These are phyloP conservation scores for Podaxis sp. DNA, from an alignment of 768 basidiomycete species.

Conservation along the genomic window DNA sequence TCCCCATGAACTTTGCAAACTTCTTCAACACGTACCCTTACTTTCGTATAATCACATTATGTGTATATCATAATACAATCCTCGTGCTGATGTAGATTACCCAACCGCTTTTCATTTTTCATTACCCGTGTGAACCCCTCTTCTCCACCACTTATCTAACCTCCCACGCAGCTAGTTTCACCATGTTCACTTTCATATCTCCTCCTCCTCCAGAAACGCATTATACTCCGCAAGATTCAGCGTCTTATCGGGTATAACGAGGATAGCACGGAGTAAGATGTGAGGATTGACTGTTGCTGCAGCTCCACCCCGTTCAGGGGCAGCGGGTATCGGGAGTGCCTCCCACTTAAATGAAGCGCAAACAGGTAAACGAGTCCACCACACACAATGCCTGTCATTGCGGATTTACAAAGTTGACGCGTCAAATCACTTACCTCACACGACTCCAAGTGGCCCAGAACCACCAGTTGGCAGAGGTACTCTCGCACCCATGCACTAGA, in stretches of 20 bases:
- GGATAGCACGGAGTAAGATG: constrained; percentile 50
- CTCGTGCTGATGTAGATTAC: constrained; percentile 2
- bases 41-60: not conserved
- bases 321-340: constrained; percentile 34
- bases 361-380: constrained; percentile 6
- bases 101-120: not conserved
- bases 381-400: not conserved
- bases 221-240: constrained; percentile 46
- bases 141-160: constrained; percentile 2
- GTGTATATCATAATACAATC: not conserved
- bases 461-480: constrained; percentile 44
- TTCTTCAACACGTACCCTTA: not conserved
- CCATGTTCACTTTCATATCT: not conserved
- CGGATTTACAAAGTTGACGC: not conserved
- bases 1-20: not conserved
- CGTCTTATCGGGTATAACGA: constrained; percentile 42
- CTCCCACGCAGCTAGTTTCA: not conserved
- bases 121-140: constrained; percentile 2
- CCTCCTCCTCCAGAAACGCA: constrained; percentile 22
- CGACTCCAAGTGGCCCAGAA: constrained; percentile 55
- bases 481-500: constrained; percentile 48
- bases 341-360: constrained; percentile 21
- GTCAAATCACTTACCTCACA: constrained; percentile 32
- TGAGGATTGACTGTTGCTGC: constrained; percentile 36
- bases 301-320: constrained; percentile 33